Evolutionary conservation across 495 filamentous ascomycete species (phyloP).

Genomic region (Aspergillus ellipticus): DNA sequence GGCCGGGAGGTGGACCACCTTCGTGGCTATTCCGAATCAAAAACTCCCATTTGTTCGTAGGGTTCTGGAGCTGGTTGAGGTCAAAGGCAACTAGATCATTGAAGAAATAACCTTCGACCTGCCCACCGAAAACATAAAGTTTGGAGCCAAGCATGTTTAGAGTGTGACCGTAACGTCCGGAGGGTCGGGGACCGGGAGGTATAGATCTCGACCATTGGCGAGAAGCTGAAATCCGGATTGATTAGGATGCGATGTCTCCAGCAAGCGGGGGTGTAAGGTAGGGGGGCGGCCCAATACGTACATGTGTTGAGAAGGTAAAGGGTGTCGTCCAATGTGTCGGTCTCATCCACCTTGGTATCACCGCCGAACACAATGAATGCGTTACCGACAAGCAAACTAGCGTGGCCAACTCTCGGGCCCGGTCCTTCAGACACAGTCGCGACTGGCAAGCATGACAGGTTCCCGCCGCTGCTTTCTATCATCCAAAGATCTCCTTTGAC

Average conservation of each 20-base stretch:
- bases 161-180: slow-evolving; percentile 93
- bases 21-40: slow-evolving; percentile 74
- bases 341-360: slow-evolving; percentile 94
- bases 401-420: slow-evolving; percentile 91
- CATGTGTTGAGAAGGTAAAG: slow-evolving; percentile 97
- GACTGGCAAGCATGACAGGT: slow-evolving; percentile 85
- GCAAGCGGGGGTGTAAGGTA: neutral
- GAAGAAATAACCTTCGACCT: slow-evolving; percentile 96
- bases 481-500: slow-evolving; percentile 98
- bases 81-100: slow-evolving; percentile 98
- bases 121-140: slow-evolving; percentile 95
- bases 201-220: slow-evolving; percentile 96
- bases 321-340: slow-evolving; percentile 87
- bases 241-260: slow-evolving; percentile 4
- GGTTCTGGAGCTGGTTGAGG: slow-evolving; percentile 84
- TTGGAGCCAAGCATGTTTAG: slow-evolving; percentile 94
- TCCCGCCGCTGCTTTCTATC: slow-evolving; percentile 82
- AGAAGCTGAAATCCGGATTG: slow-evolving; percentile 58
- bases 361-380: slow-evolving; percentile 99
- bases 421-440: slow-evolving; percentile 90
- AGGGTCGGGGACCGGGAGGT: slow-evolving; percentile 75
- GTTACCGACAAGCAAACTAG: slow-evolving; percentile 93
- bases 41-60: slow-evolving; percentile 89
- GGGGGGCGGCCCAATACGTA: slow-evolving; percentile 43
- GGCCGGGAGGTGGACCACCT: slow-evolving; percentile 57